These are phyloP conservation scores for Geotrichum phurueaensis DNA, from an alignment of 1,139 yeast genomes.

Conservation along the genomic window DNA sequence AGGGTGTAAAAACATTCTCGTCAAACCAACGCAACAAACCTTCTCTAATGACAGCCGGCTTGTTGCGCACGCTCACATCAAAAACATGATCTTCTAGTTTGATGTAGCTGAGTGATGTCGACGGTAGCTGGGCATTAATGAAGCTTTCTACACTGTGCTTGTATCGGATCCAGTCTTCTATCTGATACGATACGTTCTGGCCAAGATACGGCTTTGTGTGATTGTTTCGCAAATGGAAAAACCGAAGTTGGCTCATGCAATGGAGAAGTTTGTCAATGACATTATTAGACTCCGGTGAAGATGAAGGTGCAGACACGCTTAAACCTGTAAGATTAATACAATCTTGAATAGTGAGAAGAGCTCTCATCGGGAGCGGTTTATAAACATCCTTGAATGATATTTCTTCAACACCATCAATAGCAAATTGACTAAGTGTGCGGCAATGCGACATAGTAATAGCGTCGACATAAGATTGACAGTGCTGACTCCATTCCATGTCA, in stretches of 20 bases:
- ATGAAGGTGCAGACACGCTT: constrained; percentile 17
- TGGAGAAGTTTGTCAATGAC: constrained; percentile 13
- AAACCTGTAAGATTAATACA: constrained; percentile 18
- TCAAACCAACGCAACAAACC: constrained; percentile 24
- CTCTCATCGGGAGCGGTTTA: constrained; percentile 10
- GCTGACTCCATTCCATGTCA: constrained; percentile 9
- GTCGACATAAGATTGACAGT: constrained; percentile 12
- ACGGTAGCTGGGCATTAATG: constrained; percentile 18
- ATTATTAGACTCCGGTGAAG: background rate
- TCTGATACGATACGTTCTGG: constrained; percentile 21
- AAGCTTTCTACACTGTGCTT: constrained; percentile 18
- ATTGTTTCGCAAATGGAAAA: constrained; percentile 19
- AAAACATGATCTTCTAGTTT: constrained; percentile 23
- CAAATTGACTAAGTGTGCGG: constrained; percentile 15
- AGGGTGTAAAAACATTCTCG: constrained; percentile 18
- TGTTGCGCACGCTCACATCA: constrained; percentile 16
- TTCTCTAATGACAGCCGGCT: constrained; percentile 19
- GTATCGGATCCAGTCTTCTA: constrained; percentile 22
- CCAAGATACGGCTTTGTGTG: constrained; percentile 21
- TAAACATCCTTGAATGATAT: constrained; percentile 10
- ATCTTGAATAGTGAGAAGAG: background rate
- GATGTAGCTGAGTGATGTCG: constrained; percentile 19
- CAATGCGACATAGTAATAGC: constrained; percentile 16
- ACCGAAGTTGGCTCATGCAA: constrained; percentile 17
- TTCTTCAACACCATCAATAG: constrained; percentile 18